Evolutionary conservation across 495 filamentous ascomycete species (phyloP).

Genomic region (Melanomma pulvis-pyrius): DNA sequence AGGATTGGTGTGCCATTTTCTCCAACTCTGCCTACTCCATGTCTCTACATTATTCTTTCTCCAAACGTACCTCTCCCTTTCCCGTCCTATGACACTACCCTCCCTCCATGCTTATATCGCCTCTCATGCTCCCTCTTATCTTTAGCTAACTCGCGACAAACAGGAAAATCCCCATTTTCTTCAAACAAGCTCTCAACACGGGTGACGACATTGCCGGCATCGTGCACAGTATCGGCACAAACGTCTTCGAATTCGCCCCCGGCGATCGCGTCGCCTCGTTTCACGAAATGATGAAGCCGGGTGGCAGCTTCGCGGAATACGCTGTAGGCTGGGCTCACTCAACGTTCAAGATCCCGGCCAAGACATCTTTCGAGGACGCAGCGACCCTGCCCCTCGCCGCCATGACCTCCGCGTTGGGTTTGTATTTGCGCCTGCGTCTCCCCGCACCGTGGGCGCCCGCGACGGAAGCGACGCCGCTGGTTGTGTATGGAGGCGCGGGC

Average conservation of each 20-base stretch:
- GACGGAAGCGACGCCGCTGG: constrained; percentile 51
- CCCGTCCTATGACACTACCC: background rate
- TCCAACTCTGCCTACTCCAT: background rate
- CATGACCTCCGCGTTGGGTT: constrained; percentile 69
- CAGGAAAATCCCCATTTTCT: constrained; percentile 47
- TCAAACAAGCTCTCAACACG: constrained; percentile 49
- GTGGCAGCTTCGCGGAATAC: constrained; percentile 73
- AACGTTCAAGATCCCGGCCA: constrained; percentile 69
- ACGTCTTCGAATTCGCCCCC: constrained; percentile 62
- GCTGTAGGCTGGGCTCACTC: constrained; percentile 65
- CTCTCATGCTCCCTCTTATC: background rate
- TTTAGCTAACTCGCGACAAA: background rate
- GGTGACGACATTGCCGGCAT: constrained; percentile 77
- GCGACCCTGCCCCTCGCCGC: constrained; percentile 73
- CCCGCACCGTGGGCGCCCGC: constrained; percentile 64
- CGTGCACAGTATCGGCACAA: constrained; percentile 62
- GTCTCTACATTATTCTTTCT: too few relatives aligned
- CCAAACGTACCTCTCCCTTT: background rate
- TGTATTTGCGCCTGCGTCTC: constrained; percentile 62
- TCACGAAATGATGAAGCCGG: constrained; percentile 60
- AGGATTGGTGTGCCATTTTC: constrained; percentile 67
- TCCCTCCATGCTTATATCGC: background rate
- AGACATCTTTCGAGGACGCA: constrained; percentile 71
- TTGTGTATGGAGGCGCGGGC: constrained; percentile 69
- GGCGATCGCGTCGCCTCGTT: constrained; percentile 75